Conservation (phyloP, 2,329 filamentous ascomycete genomes). For the Colletotrichum godetiae region DNA sequence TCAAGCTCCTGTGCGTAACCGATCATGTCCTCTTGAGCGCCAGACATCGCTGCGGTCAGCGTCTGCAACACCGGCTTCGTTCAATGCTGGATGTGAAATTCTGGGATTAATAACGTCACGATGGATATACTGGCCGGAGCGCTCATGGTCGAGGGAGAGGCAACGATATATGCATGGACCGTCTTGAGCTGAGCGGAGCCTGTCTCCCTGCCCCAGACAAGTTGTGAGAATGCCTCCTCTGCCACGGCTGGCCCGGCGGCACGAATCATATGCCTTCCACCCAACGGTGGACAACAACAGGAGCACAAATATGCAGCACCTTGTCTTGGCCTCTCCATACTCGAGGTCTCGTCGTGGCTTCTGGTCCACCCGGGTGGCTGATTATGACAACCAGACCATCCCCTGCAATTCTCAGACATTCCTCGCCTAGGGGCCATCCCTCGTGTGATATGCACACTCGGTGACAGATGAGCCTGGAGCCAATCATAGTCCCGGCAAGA, state of each 20-base stretch:
- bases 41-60: constrained; percentile 31
- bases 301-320: constrained; percentile 36
- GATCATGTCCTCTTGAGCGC: constrained; percentile 29
- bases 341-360: constrained; percentile 20
- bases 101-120: constrained; percentile 1
- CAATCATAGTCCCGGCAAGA: constrained; percentile 10
- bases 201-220: constrained; percentile 35
- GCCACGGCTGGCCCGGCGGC: constrained; percentile 11
- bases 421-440: constrained; percentile 29
- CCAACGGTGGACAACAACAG: constrained; percentile 33
- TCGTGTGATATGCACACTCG: constrained; percentile 23
- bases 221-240: constrained; percentile 26
- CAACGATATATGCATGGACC: constrained; percentile 35
- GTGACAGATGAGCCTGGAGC: constrained; percentile 6
- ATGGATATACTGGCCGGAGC: constrained; percentile 12
- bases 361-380: constrained; percentile 31
- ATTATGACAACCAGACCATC: constrained; percentile 29
- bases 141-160: constrained; percentile 15
- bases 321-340: constrained; percentile 32
- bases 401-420: constrained; percentile 35
- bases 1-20: constrained; percentile 20
- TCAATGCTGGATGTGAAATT: neutral
- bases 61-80: constrained; percentile 24
- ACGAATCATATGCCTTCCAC: constrained; percentile 30
- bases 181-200: neutral